Evolutionary conservation across 148 eudicot species (phyloP).

Genomic region (Rhododendron simsii): DNA sequence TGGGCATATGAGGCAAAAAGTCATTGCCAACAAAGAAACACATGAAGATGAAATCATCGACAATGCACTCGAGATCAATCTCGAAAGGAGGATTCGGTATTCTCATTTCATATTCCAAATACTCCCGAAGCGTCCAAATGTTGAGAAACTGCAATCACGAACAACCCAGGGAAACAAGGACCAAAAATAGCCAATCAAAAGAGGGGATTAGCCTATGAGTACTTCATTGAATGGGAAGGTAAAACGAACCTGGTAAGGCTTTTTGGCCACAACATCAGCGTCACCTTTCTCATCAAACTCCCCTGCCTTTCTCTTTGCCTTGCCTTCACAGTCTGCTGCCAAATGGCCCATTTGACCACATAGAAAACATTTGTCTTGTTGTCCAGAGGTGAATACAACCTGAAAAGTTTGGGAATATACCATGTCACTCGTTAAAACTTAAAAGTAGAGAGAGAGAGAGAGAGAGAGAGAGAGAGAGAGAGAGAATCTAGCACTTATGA

Average conservation of each 20-base stretch:
- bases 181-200: neutral
- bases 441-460: neutral
- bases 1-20: conserved; percentile 97
- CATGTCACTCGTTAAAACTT: neutral
- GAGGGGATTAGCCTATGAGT: neutral
- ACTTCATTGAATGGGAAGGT: neutral
- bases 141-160: conserved; percentile 70
- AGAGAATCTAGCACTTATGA: neutral
- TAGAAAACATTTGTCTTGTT: conserved; percentile 84
- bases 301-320: conserved; percentile 89
- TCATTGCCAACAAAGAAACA: conserved; percentile 99
- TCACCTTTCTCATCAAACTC: conserved; percentile 87
- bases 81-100: conserved; percentile 61
- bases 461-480: neutral
- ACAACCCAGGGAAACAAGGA: conserved; percentile 2
- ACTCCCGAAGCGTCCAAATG: conserved; percentile 89
- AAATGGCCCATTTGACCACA: conserved; percentile 97
- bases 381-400: conserved; percentile 83
- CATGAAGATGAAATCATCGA: conserved; percentile 93
- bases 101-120: conserved; percentile 80
- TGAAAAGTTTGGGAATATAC: conserved; percentile 12
- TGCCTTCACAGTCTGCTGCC: conserved; percentile 87
- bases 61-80: conserved; percentile 77
- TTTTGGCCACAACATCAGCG: conserved; percentile 50
- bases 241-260: conserved; percentile 77